Evolutionary conservation across 257 asterid genomes (phyloP).

Genomic region (Solanum sparsipilum): DNA sequence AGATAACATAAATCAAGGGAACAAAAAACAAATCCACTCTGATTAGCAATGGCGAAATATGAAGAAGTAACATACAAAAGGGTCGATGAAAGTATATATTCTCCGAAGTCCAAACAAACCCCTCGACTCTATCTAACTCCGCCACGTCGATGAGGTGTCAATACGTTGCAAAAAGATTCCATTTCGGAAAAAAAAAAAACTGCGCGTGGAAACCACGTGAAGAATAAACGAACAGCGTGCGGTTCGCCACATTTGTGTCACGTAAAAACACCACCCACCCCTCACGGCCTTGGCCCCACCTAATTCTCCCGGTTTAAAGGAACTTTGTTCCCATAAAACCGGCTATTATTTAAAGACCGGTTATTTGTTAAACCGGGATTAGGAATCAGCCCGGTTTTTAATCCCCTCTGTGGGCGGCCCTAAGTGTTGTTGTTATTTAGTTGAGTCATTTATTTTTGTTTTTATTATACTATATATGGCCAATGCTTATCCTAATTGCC

Average conservation of each 20-base stretch:
- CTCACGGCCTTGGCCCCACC: neutral
- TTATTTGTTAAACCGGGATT: neutral
- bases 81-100: too few relatives aligned
- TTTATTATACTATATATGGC: neutral
- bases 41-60: neutral
- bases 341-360: neutral
- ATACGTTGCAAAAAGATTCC: neutral
- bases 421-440: neutral
- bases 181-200: neutral
- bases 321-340: slow-evolving; percentile 1
- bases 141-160: neutral
- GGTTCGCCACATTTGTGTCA: slow-evolving; percentile 17
- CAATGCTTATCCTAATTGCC: slow-evolving; percentile 1
- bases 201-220: slow-evolving; percentile 21
- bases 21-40: fast-evolving
- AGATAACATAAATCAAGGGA: neutral
- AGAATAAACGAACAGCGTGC: slow-evolving; percentile 1
- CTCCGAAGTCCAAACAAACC: neutral
- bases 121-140: neutral
- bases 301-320: slow-evolving; percentile 34
- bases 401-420: slow-evolving; percentile 21
- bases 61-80: too few relatives aligned
- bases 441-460: slow-evolving; percentile 1
- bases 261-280: slow-evolving; percentile 10
- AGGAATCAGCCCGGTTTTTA: neutral